These are phyloP conservation scores for Blastocystis sp. DNA, from an alignment of 352 stramenopile genomes.

Conservation along the genomic window DNA sequence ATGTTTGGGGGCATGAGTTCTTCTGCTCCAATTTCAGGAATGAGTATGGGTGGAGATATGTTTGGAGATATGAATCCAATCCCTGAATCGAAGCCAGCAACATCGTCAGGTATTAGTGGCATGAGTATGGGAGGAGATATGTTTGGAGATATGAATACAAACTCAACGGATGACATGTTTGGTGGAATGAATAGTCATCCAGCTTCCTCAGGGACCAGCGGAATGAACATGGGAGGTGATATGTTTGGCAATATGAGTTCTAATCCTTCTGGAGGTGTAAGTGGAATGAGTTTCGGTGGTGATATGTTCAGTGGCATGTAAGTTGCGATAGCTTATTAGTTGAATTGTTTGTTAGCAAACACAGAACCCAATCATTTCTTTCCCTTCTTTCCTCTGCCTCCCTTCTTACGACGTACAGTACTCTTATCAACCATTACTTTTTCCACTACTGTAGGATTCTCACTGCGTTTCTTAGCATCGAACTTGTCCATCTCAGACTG, in stretches of 20 bases:
- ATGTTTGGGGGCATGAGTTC: slow-evolving; percentile 66
- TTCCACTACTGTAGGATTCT: slow-evolving; percentile 6
- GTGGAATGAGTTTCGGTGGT: neutral
- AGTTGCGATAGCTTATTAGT: neutral
- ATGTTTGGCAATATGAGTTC: slow-evolving; percentile 42
- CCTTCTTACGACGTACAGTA: slow-evolving; percentile 31
- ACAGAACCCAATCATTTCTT: neutral
- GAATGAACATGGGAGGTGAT: slow-evolving; percentile 47
- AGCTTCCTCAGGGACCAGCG: neutral
- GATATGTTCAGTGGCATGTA: slow-evolving; percentile 66
- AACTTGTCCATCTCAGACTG: slow-evolving; percentile 64
- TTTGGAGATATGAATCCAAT: slow-evolving; percentile 58
- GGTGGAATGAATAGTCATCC: neutral
- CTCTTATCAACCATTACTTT: slow-evolving; percentile 59
- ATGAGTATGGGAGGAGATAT: slow-evolving; percentile 58
- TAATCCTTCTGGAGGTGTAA: neutral
- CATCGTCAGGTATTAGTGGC: slow-evolving; percentile 1
- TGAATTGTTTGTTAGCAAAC: slow-evolving; percentile 51
- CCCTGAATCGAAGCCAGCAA: neutral
- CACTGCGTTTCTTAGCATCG: slow-evolving; percentile 56
- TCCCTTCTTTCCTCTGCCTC: slow-evolving; percentile 28
- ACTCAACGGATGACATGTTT: slow-evolving; percentile 17
- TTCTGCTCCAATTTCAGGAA: neutral
- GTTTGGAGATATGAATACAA: slow-evolving; percentile 63
- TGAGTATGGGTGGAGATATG: slow-evolving; percentile 41